Evolutionary conservation across 164 flowering plant genomes (phyloP), one percentile per base, ranked within the genome.

Genomic region (grape (Vitis vinifera)): DNA sequence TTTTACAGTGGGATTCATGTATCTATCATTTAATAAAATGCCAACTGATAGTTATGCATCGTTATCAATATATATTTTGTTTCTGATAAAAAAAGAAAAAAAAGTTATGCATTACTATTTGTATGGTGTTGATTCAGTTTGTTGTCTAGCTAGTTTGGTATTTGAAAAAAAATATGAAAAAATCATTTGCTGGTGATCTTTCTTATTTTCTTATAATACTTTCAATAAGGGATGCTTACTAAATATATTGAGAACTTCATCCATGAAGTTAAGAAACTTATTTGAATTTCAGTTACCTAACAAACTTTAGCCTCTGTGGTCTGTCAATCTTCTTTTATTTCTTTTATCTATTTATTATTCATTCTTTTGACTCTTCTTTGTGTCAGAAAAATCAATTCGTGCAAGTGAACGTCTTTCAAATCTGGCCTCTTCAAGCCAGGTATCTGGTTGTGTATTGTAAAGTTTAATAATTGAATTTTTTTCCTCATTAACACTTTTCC

Each of bases 341-440:
- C 10, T 63, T 29, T 37, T 59, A 17, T 51, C 2, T n/a, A 31
- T 69, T 53, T 52, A 52, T 15, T n/a, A 59, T 29, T 31, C 27
- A 9, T 66, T 29, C 16, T 71, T 50, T 64, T 61, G 44, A 37
- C 53, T 48, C n/a, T 70, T 71, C 27, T 74, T 8, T 73, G 19
- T 69, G 27, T 23, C 81, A 89, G 94, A 70, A 59, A 82, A 79
- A 53, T 55, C 83, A 71, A 56, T 74, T 13, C 74, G 37, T 63
- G 75, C 59, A 47, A 70, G 66, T 51, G 71, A 52, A 30, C 62
- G 53, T 49, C 56, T 6, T 65, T 66, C 78, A 52, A 75, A 70
- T 65, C 65, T 73, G 80, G 70, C 78, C 30, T 80, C 90, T 80
- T 55, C 82, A 69, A 78, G 63, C 62, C 78, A 86, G 93, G 93